Percentiles rank a stretch among this genome's conserved stretches.
Conservation (phyloP, 441 rosid genomes). For the Theobroma grandiflorum region DNA sequence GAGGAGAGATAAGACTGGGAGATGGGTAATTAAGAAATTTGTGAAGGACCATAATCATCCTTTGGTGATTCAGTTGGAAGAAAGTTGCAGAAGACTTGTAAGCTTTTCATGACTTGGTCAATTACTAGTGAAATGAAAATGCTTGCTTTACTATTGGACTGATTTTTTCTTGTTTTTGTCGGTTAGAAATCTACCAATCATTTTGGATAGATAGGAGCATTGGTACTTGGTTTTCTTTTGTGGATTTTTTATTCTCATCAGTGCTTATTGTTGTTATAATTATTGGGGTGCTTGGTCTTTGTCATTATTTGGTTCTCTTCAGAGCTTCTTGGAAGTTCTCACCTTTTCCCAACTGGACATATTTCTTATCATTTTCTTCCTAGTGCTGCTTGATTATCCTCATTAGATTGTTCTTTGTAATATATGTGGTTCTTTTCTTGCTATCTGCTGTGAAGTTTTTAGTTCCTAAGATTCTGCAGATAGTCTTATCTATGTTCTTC, state of each 20-base stretch:
- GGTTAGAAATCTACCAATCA: neutral
- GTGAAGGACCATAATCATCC: slow-evolving; percentile 69
- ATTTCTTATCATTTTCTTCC: slow-evolving; percentile 1
- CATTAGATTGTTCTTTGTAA: neutral
- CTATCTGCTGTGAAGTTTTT: neutral
- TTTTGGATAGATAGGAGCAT: neutral
- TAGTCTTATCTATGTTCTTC: neutral
- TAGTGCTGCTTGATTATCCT: neutral
- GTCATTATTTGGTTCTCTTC: neutral
- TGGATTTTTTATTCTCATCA: neutral
- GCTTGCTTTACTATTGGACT: neutral
- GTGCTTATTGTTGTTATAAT: neutral
- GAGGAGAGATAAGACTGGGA: slow-evolving; percentile 54
- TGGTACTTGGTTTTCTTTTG: neutral
- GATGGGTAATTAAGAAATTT: slow-evolving; percentile 70
- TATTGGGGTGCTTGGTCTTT: slow-evolving; percentile 7
- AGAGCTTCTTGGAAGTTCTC: slow-evolving; percentile 1
- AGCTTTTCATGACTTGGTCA: slow-evolving; percentile 76
- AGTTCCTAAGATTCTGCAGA: neutral
- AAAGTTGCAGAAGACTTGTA: slow-evolving; percentile 58
- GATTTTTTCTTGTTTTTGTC: neutral
- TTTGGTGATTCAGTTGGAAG: slow-evolving; percentile 40
- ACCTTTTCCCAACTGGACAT: neutral
- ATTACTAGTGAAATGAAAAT: slow-evolving; percentile 21
- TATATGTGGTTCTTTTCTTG: neutral